phyloP scores from a whole-genome alignment of 805 yeast species.

The Zygotorulaspora danielsina region DNA sequence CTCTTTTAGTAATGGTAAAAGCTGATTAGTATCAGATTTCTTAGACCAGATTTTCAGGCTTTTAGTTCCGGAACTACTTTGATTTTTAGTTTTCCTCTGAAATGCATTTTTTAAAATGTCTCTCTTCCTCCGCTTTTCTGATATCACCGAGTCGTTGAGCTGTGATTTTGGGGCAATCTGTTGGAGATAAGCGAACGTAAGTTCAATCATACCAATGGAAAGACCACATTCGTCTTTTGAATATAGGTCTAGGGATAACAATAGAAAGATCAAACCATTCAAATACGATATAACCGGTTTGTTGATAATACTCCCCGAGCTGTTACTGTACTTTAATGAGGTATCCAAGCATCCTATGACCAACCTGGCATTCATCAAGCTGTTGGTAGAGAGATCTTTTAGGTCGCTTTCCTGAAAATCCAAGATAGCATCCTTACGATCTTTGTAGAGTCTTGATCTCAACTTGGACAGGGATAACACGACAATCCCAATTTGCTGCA shows the following conservation, averaged over 20 bases:
- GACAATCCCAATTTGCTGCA: constrained; percentile 31
- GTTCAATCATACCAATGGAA: constrained; percentile 32
- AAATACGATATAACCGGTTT: constrained; percentile 19
- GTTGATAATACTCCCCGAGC: constrained; percentile 12
- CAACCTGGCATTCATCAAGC: constrained; percentile 29
- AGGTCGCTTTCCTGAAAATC: constrained; percentile 33
- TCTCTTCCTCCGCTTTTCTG: constrained; percentile 16
- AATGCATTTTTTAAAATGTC: constrained; percentile 14
- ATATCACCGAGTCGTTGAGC: constrained; percentile 15
- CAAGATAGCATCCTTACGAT: constrained; percentile 23
- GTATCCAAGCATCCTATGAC: constrained; percentile 30
- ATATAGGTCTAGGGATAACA: constrained; percentile 31
- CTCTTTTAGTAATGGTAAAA: constrained; percentile 25
- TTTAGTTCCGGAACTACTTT: neutral
- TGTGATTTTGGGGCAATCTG: constrained; percentile 18
- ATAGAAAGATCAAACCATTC: constrained; percentile 22
- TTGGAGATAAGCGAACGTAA: constrained; percentile 17
- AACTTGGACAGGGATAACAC: constrained; percentile 33
- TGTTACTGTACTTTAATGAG: constrained; percentile 10
- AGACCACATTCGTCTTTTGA: constrained; percentile 25
- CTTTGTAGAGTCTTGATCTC: constrained; percentile 22
- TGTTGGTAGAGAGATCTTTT: constrained; percentile 22
- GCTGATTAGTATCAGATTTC: constrained; percentile 5
- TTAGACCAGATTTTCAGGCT: constrained; percentile 3
- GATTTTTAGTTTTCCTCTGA: constrained; percentile 6